Evolutionary conservation across 495 filamentous ascomycete genomes (phyloP), one percentile per base, ranked within the genome.

Genomic region (Penicillium egyptiacum): DNA sequence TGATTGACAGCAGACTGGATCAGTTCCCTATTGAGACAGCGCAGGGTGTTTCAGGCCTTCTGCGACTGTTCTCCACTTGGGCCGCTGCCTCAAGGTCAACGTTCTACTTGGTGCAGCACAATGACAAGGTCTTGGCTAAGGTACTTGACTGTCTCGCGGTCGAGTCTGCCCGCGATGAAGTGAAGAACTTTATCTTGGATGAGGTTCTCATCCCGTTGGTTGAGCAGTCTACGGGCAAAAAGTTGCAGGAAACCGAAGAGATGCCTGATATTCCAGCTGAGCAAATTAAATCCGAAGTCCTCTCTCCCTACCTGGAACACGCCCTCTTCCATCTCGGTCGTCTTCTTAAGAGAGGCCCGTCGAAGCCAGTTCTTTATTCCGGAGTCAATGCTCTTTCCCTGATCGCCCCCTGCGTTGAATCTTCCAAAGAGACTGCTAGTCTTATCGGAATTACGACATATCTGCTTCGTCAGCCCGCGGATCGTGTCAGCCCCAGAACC

Each of bases 11-110:
- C 20, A 82, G 91, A 56, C 75, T 97, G 7, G 83, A 89, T 5
- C 90, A 88, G 58, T 84, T 99, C 49, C 83, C 93, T 1, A 78
- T 83, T 1, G 93, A 99, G 73, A 95, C 89, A 22, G 89, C 91
- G 0, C 93, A 98, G 61, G 86, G 89, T 35, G 77, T 96, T 17
- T 97, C 94, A 8, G 90, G 87, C 1, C 78, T 90, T 10, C 83
- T 96, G 61, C 86, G 85, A 51, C 74, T 99, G 20, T 86, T 98
- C 67, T 79, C 82, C 16, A 88, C 87, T 1, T 96, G 95, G 90
- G 84, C 89, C 6, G 79, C 79, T 48, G 78, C 88, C 6, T 75
- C 83, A 0, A 79, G 81, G 58, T 85, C 85, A 0, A 85, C 87
- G 1, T 66, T 85, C 43, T 89, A 91, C 64, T 76, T 98, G 17